These are phyloP conservation scores for Saccharomyces hybrid DNA, from an alignment of 1,139 yeast genomes.

Conservation along the genomic window DNA sequence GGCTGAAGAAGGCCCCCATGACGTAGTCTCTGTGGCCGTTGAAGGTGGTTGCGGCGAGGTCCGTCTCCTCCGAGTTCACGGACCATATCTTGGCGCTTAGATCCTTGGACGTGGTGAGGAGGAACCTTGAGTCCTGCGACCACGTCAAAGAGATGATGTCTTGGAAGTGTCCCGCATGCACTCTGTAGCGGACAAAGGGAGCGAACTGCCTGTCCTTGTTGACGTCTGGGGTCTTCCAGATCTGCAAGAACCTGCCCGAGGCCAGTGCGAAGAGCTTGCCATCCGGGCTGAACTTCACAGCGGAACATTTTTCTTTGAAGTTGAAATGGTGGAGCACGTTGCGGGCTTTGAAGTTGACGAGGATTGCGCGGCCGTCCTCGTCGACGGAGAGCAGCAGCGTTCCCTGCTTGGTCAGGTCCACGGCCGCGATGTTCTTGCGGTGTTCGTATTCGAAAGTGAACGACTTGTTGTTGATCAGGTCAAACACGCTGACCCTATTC, in stretches of 20 bases:
- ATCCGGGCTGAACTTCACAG: conserved; percentile 79
- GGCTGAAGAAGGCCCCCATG: conserved; percentile 76
- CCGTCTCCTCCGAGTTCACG: conserved; percentile 61
- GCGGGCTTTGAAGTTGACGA: conserved; percentile 76
- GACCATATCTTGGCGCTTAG: conserved; percentile 86
- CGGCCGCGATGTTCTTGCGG: conserved; percentile 68
- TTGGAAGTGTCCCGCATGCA: conserved; percentile 88
- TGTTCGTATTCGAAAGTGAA: conserved; percentile 92
- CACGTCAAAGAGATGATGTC: conserved; percentile 74
- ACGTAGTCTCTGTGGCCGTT: conserved; percentile 93
- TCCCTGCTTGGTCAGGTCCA: conserved; percentile 81
- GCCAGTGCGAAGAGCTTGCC: conserved; percentile 86
- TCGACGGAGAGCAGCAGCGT: conserved; percentile 82
- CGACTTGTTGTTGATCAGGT: conserved; percentile 73
- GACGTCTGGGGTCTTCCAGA: conserved; percentile 86
- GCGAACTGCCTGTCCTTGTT: conserved; percentile 81
- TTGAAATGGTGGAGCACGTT: conserved; percentile 94
- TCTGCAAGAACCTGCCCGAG: conserved; percentile 72
- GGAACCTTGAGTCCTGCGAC: conserved; percentile 86
- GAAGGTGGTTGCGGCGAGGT: conserved; percentile 68
- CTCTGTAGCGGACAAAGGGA: conserved; percentile 85
- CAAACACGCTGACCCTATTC: conserved; percentile 84
- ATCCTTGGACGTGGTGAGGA: conserved; percentile 82
- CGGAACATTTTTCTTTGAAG: conserved; percentile 70
- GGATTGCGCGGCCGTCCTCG: conserved; percentile 85